Conservation (phyloP, 306 rosid genomes). For the Mimosa pudica region DNA sequence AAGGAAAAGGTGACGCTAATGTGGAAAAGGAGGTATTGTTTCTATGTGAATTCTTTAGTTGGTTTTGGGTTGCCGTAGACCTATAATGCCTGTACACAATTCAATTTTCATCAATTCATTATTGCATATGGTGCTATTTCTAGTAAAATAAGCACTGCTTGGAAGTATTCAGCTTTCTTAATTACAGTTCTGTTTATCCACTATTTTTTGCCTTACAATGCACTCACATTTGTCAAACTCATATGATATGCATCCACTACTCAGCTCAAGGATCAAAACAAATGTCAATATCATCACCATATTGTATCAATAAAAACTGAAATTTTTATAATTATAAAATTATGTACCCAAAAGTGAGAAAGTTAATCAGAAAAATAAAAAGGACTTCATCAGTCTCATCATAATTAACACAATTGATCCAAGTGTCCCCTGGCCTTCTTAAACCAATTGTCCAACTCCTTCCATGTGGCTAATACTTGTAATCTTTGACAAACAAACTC, state of each 20-base stretch:
- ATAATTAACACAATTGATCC: not conserved
- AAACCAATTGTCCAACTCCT: not conserved
- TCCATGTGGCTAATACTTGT: slow-evolving; percentile 49
- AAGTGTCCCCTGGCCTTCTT: not conserved
- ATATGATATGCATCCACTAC: not conserved
- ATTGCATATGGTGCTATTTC: no score
- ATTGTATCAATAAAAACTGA: not conserved
- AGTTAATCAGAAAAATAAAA: not conserved
- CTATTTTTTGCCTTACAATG: no score
- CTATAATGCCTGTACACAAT: no score
- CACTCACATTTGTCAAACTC: no score
- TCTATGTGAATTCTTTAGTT: no score
- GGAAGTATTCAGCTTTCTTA: no score
- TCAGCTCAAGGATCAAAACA: not conserved
- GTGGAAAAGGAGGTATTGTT: no score
- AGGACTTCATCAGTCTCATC: slow-evolving; percentile 9
- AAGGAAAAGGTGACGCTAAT: no score
- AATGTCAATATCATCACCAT: not conserved
- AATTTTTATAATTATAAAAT: slow-evolving; percentile 2
- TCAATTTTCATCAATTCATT: no score
- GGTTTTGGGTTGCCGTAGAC: no score
- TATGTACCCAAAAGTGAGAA: slow-evolving; percentile 21
- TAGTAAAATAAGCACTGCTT: no score
- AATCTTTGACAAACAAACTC: slow-evolving; percentile 59
- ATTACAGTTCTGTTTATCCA: no score